Base-by-base conservation (phyloP, 1,284 basidiomycete genomes). In the Phellopilus nigrolimitatus region DNA sequence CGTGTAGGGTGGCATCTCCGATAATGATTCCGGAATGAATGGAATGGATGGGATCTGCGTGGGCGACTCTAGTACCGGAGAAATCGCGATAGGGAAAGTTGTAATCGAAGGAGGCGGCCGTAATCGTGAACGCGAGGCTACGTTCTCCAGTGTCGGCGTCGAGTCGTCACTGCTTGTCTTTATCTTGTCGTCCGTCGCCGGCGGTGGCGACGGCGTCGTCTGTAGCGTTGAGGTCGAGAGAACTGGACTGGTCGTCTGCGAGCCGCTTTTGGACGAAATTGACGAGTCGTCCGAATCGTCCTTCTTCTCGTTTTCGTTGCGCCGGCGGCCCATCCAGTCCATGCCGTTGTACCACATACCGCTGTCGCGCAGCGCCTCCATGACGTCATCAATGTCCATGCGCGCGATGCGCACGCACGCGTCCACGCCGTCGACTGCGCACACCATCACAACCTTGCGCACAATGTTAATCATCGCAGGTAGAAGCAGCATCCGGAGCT, bases 161-260 rank as follows among this genome's bases (percentile, higher is more conserved):
- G 73, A 70, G 21, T 72, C 68, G 50, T 69, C 55, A 2, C 59
- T 45, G 24, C 15, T 46, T 5, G 46, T 54, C 10, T 25, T 66
- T 33, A 62, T 59, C 47, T 58, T 64, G 50, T 55, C 55, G 54
- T 56, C 63, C 55, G 57, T 68, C 60, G 49, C 66, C 47, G 84
- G 84, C 0, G 84, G 81, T 0, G 84, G 84, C 0, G 82, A 85
- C 0, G 84, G 84, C 3, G 85, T 87, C 13, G 84, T 88, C 54
- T 82, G 80, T 13, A 88, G 60, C 2, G 84, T 88, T 4, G 81
- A 78, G 0, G 83, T 83, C 5, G 83, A 86, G n/a, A 87, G 62
- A 1, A 85, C 83, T 0, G 84, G 84, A 58, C 83, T 86, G n/a
- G 83, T 85, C 27, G 74, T 73, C 53, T 76, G 76, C 0, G 79